These are phyloP conservation scores for Alternaria ventricosa DNA, from an alignment of 2,329 filamentous ascomycete species.

Conservation along the genomic window DNA sequence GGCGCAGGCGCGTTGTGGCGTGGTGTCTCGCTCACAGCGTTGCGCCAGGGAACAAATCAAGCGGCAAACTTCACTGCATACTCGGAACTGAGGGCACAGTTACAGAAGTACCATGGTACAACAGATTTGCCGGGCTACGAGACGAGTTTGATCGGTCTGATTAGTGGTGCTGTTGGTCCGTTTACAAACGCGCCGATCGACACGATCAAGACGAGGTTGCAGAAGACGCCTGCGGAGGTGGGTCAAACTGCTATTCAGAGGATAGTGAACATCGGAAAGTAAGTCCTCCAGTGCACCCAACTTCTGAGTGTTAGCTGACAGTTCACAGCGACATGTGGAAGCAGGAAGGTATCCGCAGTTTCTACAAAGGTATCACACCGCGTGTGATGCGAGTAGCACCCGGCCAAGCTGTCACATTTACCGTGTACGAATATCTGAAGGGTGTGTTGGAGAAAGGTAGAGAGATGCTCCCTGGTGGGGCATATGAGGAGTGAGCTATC, in stretches of 20 bases:
- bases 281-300: slow-evolving; percentile 32
- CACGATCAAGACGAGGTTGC: slow-evolving; percentile 96
- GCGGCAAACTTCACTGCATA: slow-evolving; percentile 97
- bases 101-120: slow-evolving; percentile 76
- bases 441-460: slow-evolving; percentile 56
- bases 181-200: slow-evolving; percentile 97
- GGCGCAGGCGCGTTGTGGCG: slow-evolving; percentile 87
- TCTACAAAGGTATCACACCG: slow-evolving; percentile 99
- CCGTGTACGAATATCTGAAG: slow-evolving; percentile 61
- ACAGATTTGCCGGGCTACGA: slow-evolving; percentile 83
- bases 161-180: slow-evolving; percentile 93
- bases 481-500: slow-evolving; percentile 55
- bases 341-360: slow-evolving; percentile 91
- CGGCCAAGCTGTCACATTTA: slow-evolving; percentile 82
- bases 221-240: slow-evolving; percentile 82
- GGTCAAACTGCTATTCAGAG: slow-evolving; percentile 81
- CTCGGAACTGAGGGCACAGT: slow-evolving; percentile 83
- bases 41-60: slow-evolving; percentile 96
- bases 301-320: slow-evolving; percentile 11
- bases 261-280: slow-evolving; percentile 74
- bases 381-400: slow-evolving; percentile 97
- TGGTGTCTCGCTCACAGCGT: slow-evolving; percentile 89
- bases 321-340: slow-evolving; percentile 61
- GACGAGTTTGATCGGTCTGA: slow-evolving; percentile 87
- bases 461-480: slow-evolving; percentile 55